Conservation (phyloP, 73 alveolate species). For the Symbiodinium natans region DNA sequence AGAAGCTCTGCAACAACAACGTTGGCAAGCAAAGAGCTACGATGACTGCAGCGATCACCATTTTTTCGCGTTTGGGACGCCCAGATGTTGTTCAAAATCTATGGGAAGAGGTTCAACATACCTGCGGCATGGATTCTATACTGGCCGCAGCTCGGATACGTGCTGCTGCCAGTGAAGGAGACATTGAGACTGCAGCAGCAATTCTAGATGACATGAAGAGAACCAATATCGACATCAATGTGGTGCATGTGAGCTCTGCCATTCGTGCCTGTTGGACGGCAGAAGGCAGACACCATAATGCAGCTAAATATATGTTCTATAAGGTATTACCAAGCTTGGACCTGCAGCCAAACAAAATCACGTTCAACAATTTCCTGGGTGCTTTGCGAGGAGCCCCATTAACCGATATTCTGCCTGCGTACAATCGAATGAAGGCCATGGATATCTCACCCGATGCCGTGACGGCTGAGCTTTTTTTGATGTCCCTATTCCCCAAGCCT, state of each 20-base stretch:
- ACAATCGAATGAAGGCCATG: neutral
- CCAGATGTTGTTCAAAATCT: neutral
- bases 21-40: neutral
- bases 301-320: neutral
- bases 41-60: neutral
- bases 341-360: neutral
- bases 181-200: neutral
- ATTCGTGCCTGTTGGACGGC: conserved; percentile 27
- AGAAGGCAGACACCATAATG: neutral
- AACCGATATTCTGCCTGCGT: neutral
- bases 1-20: neutral
- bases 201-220: neutral
- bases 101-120: neutral
- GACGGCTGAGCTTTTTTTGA: neutral
- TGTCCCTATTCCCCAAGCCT: neutral
- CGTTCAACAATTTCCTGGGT: neutral
- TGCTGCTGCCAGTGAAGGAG: neutral
- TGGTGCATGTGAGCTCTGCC: neutral
- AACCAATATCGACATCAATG: neutral
- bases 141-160: neutral
- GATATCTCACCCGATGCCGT: neutral
- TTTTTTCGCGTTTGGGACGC: neutral
- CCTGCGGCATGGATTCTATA: neutral
- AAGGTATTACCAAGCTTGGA: neutral
- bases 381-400: neutral